Conservation (phyloP, 2,329 filamentous ascomycete genomes). For the Trichoderma hamatum region DNA sequence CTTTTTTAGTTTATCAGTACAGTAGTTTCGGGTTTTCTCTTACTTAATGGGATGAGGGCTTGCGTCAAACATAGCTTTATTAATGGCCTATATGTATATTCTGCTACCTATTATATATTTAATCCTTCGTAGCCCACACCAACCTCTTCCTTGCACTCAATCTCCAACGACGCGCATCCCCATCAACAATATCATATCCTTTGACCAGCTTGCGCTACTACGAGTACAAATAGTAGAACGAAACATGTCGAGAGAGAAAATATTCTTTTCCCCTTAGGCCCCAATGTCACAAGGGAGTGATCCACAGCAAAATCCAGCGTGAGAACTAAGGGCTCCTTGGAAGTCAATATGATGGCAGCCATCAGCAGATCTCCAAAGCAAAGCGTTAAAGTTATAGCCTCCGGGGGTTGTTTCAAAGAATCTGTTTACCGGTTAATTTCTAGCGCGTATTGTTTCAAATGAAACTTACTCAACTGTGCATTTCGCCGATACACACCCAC, state of each 20-base stretch:
- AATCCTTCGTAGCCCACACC: too few species aligned
- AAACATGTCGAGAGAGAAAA: too few species aligned
- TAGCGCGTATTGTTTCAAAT: too few species aligned
- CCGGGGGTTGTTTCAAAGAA: not conserved
- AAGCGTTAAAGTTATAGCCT: not conserved
- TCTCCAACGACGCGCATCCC: not conserved
- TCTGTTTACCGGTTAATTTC: not conserved
- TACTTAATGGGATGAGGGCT: not conserved
- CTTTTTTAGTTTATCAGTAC: too few species aligned
- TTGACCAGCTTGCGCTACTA: not conserved
- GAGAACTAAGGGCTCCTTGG: not conserved
- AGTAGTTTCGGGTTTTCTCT: too few species aligned
- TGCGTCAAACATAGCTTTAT: not conserved
- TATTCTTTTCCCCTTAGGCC: not conserved
- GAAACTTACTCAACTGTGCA: not conserved
- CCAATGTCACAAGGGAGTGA: not conserved
- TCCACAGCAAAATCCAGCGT: not conserved
- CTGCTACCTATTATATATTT: too few species aligned
- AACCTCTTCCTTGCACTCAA: not conserved
- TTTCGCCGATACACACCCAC: not conserved
- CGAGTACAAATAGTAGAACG: not conserved
- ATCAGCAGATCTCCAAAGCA: not conserved
- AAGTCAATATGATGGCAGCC: not conserved
- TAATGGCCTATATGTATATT: too few species aligned
- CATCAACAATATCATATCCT: not conserved